Evolutionary conservation across 2,329 filamentous ascomycete species (phyloP), one percentile per base, ranked within the genome.

Genomic region (Volutella citrinella): DNA sequence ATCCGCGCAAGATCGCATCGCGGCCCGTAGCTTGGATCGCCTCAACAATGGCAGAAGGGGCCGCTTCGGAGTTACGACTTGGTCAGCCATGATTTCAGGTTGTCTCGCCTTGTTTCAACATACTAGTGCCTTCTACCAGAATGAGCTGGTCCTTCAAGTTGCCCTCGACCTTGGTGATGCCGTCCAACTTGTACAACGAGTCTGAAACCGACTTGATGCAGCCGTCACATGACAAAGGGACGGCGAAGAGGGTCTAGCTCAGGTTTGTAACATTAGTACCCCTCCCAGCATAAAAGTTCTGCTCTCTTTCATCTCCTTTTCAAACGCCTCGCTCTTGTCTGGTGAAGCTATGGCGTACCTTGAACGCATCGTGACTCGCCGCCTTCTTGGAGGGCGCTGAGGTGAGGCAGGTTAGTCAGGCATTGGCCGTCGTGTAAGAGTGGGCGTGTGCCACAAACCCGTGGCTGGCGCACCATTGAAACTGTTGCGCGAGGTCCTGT

Each of bases 1-100:
- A 90, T 35, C 93, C 93, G 49, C 93, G 83, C 38, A 98, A 68
- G 55, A 98, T 96, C 27, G 91, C 91, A 76, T 97, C 91, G 55
- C 89, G 80, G 32, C 93, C 93, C 9, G 90, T 96, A 27, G 76
- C 73, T 67, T 96, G 86, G 45, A 97, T 95, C 7, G 91, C 85
- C 43, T 82, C 72, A 19, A 96, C 89, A 46, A 97, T 95, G 27
- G 84, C 78, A 33, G 90, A 96, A 12, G 93, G 93, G 14, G 93
- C 80, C 48, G 87, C 87, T 77, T 52, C 18, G 17, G 40, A 22
- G 21, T 34, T 28, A 12, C 13, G 23, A 28, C 28, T 37, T 20
- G 12, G 23, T 37, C 41, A 43, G 27, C 8, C 13, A 15, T 12
- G 41, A 30, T 12, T 31, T 20, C 22, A 38, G 28, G 25, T 38